Percentiles rank a stretch among this genome's conserved stretches.
Conservation (phyloP, 2,329 filamentous ascomycete species). For the Apiospora phragmitis region DNA sequence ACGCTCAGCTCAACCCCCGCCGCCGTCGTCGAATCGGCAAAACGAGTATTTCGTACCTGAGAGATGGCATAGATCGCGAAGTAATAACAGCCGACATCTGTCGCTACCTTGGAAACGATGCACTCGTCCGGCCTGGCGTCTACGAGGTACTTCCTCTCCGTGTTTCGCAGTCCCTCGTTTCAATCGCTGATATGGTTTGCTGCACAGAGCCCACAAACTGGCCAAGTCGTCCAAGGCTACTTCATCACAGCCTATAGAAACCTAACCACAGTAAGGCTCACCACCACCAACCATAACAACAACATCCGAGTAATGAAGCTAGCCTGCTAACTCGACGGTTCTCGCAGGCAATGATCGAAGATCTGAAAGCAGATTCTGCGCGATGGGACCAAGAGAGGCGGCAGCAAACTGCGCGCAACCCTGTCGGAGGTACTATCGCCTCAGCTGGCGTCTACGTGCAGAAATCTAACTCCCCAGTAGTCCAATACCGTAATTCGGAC, state of each 20-base stretch:
- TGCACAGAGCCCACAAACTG: slow-evolving; percentile 52
- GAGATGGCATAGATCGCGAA: slow-evolving; percentile 79
- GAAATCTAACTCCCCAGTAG: slow-evolving; percentile 62
- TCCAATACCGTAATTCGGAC: slow-evolving; percentile 58
- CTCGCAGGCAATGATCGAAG: slow-evolving; percentile 62
- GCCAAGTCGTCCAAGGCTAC: slow-evolving; percentile 68
- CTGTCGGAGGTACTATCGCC: slow-evolving; percentile 58
- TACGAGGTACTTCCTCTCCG: slow-evolving; percentile 59
- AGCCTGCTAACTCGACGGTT: neutral
- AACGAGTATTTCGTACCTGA: slow-evolving; percentile 81
- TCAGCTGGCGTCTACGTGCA: slow-evolving; percentile 52
- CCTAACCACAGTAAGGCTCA: slow-evolving; percentile 67
- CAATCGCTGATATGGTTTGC: slow-evolving; percentile 17
- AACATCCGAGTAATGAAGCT: neutral
- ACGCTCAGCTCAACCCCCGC: slow-evolving; percentile 36
- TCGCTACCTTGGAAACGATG: slow-evolving; percentile 81
- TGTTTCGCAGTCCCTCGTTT: slow-evolving; percentile 15
- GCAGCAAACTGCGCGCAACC: slow-evolving; percentile 53
- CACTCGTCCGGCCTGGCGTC: slow-evolving; percentile 72
- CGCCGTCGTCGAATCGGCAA: slow-evolving; percentile 51
- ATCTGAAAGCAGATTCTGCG: slow-evolving; percentile 61
- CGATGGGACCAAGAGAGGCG: slow-evolving; percentile 63
- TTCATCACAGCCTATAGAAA: slow-evolving; percentile 80
- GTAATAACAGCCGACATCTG: slow-evolving; percentile 85
- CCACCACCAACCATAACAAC: neutral